Evolutionary conservation across 768 basidiomycete genomes (phyloP).

Genomic region (Naganishia onofrii): DNA sequence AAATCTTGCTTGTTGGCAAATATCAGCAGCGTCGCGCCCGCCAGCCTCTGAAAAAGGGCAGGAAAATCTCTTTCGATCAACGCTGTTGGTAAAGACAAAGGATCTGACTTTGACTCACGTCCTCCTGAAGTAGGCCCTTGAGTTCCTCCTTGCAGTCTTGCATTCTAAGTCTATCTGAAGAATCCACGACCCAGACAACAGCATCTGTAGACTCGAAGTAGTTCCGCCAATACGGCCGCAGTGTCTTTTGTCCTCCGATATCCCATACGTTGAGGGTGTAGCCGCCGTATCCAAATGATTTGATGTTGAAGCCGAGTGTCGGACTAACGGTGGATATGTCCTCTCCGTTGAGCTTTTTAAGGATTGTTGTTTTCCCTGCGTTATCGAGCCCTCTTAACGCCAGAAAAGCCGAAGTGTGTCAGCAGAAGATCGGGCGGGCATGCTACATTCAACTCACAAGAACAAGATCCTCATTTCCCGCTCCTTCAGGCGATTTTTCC

Average conservation of each 20-base stretch:
- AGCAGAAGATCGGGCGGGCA: neutral
- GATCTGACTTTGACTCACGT: slow-evolving; percentile 60
- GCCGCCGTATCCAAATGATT: slow-evolving; percentile 78
- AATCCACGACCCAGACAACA: slow-evolving; percentile 98
- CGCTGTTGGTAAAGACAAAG: neutral
- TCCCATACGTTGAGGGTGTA: slow-evolving; percentile 89
- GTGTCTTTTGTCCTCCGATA: slow-evolving; percentile 91
- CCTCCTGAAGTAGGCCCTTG: slow-evolving; percentile 79
- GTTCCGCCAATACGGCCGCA: slow-evolving; percentile 97
- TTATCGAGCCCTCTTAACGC: slow-evolving; percentile 83
- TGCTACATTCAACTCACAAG: slow-evolving; percentile 49
- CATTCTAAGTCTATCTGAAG: slow-evolving; percentile 84
- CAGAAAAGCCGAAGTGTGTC: neutral
- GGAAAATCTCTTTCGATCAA: neutral
- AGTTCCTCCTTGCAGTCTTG: slow-evolving; percentile 84
- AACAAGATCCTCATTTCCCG: slow-evolving; percentile 95
- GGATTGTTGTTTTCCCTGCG: slow-evolving; percentile 96
- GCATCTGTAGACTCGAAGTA: slow-evolving; percentile 99
- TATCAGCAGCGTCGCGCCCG: slow-evolving; percentile 91
- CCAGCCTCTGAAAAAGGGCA: slow-evolving; percentile 67
- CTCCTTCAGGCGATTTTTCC: slow-evolving; percentile 93
- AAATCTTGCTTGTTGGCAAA: slow-evolving; percentile 99
- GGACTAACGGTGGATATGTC: slow-evolving; percentile 84
- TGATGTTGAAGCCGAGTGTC: slow-evolving; percentile 97
- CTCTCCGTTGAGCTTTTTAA: slow-evolving; percentile 91